phyloP scores from a whole-genome alignment of 176 grass and related monocot genomes.

The Musa itinerans region DNA sequence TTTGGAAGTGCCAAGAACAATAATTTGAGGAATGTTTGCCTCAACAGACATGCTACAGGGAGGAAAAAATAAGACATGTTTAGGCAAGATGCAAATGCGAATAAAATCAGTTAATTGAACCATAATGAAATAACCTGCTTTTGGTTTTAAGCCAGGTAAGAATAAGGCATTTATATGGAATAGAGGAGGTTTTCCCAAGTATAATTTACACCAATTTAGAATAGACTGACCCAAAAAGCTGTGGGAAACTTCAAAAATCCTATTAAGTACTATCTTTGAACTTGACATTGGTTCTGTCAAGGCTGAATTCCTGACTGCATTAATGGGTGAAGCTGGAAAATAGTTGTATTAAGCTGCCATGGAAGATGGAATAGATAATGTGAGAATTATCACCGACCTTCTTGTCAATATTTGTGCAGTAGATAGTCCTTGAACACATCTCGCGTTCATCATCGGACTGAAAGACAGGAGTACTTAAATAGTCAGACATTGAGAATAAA shows the following conservation, averaged over 20 bases:
- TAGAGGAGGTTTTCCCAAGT: not conserved
- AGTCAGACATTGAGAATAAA: not conserved
- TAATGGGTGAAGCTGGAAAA: not conserved
- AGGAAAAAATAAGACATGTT: not conserved
- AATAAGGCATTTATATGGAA: not conserved
- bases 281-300: no score
- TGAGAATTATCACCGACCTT: constrained; percentile 43
- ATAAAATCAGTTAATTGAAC: not conserved
- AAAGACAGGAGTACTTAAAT: constrained; percentile 1
- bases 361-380: not conserved
- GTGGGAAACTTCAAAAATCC: no score
- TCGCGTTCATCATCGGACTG: constrained; percentile 98
- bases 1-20: not conserved
- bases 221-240: no score
- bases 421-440: constrained; percentile 97
- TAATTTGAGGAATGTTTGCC: not conserved
- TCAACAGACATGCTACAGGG: not conserved
- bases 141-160: not conserved
- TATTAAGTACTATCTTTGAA: no score
- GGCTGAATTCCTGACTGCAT: not conserved
- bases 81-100: not conserved
- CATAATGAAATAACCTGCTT: not conserved
- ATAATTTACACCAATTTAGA: not conserved
- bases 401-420: constrained; percentile 99
- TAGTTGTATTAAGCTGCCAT: not conserved